Evolutionary conservation across 2,329 filamentous ascomycete genomes (phyloP).

Genomic region (Malbranchea cinnamomea): DNA sequence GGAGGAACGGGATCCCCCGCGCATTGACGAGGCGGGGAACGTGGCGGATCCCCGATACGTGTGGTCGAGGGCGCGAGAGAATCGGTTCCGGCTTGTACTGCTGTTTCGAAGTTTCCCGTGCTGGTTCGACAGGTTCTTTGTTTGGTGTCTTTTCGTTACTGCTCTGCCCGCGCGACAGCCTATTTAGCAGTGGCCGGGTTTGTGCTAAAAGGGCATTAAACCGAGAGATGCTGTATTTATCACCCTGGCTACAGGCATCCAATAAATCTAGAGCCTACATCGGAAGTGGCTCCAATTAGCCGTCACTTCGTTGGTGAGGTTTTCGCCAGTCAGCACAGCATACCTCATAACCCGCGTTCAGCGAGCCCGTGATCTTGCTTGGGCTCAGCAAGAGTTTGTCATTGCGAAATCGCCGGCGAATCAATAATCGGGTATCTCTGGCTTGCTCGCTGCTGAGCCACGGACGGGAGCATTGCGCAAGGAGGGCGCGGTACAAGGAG

Average conservation of each 20-base stretch:
- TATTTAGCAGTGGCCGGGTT: conserved; percentile 8
- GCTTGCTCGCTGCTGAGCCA: conserved; percentile 12
- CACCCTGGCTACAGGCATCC: conserved; percentile 18
- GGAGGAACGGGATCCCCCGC: conserved; percentile 27
- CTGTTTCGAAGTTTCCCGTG: conserved; percentile 7
- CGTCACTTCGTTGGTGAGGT: neutral
- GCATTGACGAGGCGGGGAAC: conserved; percentile 28
- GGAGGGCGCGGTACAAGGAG: conserved; percentile 31
- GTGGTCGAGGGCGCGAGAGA: conserved; percentile 20
- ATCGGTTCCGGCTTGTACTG: conserved; percentile 19
- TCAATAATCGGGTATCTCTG: conserved; percentile 15
- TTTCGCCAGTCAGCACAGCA: neutral
- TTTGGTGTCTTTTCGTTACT: too few species aligned
- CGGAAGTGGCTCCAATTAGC: neutral
- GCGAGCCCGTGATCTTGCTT: conserved; percentile 22
- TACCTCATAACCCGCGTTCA: conserved; percentile 30
- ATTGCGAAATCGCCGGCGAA: conserved; percentile 24
- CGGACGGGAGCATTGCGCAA: conserved; percentile 25
- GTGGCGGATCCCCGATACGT: conserved; percentile 22
- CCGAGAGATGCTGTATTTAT: conserved; percentile 13
- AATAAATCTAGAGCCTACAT: conserved; percentile 25
- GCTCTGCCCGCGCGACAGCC: too few species aligned
- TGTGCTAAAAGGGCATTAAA: conserved; percentile 17
- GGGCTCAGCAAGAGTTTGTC: conserved; percentile 26
- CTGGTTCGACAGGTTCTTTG: conserved; percentile 7